phyloP scores from a whole-genome alignment of 1,284 basidiomycete genomes.

The Sanghuangporus sanghuang region DNA sequence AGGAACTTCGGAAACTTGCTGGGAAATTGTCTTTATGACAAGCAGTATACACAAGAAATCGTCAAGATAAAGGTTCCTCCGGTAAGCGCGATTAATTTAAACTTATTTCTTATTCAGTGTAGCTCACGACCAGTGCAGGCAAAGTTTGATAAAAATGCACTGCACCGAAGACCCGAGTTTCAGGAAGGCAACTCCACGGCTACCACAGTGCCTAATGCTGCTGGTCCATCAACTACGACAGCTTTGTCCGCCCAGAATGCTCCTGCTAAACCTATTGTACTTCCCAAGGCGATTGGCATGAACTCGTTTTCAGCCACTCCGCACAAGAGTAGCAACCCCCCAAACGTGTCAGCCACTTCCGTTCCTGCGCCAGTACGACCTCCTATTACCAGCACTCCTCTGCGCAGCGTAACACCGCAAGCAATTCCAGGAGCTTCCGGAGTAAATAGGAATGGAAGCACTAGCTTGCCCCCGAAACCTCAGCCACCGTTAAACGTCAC shows the following conservation, averaged over 20 bases:
- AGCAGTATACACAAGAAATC: conserved; percentile 79
- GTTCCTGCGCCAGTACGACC: conserved; percentile 25
- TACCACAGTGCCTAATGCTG: not conserved
- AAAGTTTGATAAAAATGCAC: conserved; percentile 69
- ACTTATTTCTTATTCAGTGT: not conserved
- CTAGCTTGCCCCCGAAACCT: conserved; percentile 18
- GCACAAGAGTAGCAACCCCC: not conserved
- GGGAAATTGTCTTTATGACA: conserved; percentile 96
- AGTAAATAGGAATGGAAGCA: not conserved
- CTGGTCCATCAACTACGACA: conserved; percentile 1
- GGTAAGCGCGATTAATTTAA: conserved; percentile 41
- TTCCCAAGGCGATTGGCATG: conserved; percentile 6
- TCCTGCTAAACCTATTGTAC: not conserved
- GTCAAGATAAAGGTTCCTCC: conserved; percentile 80
- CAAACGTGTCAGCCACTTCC: conserved; percentile 23
- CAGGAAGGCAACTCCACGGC: conserved; percentile 32
- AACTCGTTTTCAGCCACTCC: not conserved
- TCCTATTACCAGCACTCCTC: conserved; percentile 15
- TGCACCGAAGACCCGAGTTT: conserved; percentile 79
- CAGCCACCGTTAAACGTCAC: not conserved
- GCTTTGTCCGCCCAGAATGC: not conserved
- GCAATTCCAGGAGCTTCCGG: not conserved
- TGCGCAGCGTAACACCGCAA: not conserved
- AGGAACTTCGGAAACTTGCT: conserved; percentile 92
- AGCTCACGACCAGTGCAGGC: conserved; percentile 36